Evolutionary conservation across 148 eudicot species (phyloP), one percentile per base, ranked within the genome.

Genomic region (Linanthus parryae): DNA sequence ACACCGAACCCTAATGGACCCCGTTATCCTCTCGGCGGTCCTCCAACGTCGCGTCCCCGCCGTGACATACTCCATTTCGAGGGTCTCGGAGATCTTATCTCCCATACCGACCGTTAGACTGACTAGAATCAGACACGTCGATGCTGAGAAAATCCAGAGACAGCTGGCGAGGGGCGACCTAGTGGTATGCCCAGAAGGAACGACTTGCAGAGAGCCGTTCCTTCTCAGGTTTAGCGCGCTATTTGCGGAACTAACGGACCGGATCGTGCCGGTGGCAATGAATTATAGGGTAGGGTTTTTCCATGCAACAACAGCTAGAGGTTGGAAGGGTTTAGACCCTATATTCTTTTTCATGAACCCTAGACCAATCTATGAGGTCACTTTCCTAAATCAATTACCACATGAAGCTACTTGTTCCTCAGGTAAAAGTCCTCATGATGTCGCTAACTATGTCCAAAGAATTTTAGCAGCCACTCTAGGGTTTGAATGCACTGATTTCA

Each of bases 331-430:
- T 17, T 54, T 90, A 45, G 97, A 90, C 59, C 97, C 97, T 0
- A 64, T 90, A 13, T 90, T 90, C 70, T 90, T 82, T 63, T 78
- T 90, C 64, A 85, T 90, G 97, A 90, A 90, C 80, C 97, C 97
- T 14, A 69, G 81, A 37, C 97, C 97, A 0, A 51, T 78, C 2
- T 90, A 90, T 23, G 95, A 90, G 75, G 91, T 90, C 2, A 90
- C 97, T 1, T 90, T 90, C 61, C 56, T 90, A 52, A 85, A 83
- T 64, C 85, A 90, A 59, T 31, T 90, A 44, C 95, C 97, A 8
- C 78, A 49, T 0, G 95, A 90, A 44, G 95, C 83, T 3, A 90
- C 97, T 0, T 90, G 97, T 55, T 82, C 97, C 1, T 69, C 91
- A 5, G 97, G 97, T 3, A 82, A 80, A 50, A 90, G 84, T 41